Evolutionary conservation across 2,329 filamentous ascomycete genomes (phyloP), one percentile per base, ranked within the genome.

Genomic region (Ceratocystis cacaofunesta): DNA sequence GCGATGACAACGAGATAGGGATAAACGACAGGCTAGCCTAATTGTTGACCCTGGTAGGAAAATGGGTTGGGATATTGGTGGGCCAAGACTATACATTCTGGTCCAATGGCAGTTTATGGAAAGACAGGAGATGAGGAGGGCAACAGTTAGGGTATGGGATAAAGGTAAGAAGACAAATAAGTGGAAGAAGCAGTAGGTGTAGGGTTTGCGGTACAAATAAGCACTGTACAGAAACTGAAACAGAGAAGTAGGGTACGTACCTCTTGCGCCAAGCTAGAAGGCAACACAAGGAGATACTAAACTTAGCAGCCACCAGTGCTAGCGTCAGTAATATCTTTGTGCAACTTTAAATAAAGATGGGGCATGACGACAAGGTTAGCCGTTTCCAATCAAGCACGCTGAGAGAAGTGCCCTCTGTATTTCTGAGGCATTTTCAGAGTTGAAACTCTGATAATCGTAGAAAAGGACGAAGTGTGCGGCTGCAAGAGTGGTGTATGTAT

Each of bases 311-410:
- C 8, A 17, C 22, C 32, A 46, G 25, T 8, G 10, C 44, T 28
- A 44, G 50, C 32, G 50, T 30, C 19, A 58, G n/a, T 41, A 64
- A 5, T 63, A 22, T 17, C 25, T 57, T 66, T 66, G 64, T 66
- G 48, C 48, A 58, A 66, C 64, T 55, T 22, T 12, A 32, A 30
- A 63, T 46, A 32, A 57, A 60, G 10, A 46, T 30, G 19, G 63
- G 15, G 22, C 32, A 60, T 25, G 50, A 48, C 36, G 43, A 60
- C 63, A 46, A 46, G 7, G n/a, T 17, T 28, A 2, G 52, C 8
- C 7, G 15, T n/a, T 57, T 57, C 12, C 15, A 17, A 15, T n/a
- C 28, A 57, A 7, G 12, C 17, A 28, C 22, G 32, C 6, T 6
- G 12, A 8, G 52, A 17, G 10, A 17, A 17, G 28, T 36, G 32